Conservation (phyloP, 208 protist genomes). For the Leishmania major region DNA sequence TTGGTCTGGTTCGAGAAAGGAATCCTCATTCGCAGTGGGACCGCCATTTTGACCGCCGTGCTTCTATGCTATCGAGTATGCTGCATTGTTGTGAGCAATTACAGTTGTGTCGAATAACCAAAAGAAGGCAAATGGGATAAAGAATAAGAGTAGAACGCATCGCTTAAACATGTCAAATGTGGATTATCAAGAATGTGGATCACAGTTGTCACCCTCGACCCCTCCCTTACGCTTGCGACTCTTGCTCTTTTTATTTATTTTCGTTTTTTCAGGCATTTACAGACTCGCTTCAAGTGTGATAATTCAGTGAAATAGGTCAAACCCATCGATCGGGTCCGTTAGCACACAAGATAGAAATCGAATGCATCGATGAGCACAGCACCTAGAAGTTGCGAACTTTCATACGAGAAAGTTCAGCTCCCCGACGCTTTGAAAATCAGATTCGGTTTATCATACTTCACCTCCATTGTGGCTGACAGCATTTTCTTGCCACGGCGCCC, state of each 20-base stretch:
- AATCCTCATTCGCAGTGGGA: slow-evolving; percentile 9
- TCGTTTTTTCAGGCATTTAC: neutral
- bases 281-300: neutral
- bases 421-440: neutral
- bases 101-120: neutral
- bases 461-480: no score
- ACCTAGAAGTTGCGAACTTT: neutral
- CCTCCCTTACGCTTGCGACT: neutral
- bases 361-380: neutral
- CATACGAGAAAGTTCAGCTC: neutral
- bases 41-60: slow-evolving; percentile 16
- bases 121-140: neutral
- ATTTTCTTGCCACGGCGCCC: no score
- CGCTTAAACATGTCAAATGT: neutral
- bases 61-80: slow-evolving; percentile 10
- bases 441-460: neutral
- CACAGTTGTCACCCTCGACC: neutral
- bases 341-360: neutral
- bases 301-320: neutral
- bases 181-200: neutral
- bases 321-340: neutral
- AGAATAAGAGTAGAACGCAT: neutral
- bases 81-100: slow-evolving; percentile 1
- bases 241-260: neutral
- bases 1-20: slow-evolving; percentile 46